Conservation (phyloP, 306 rosid species). For the Dryas drummondii region DNA sequence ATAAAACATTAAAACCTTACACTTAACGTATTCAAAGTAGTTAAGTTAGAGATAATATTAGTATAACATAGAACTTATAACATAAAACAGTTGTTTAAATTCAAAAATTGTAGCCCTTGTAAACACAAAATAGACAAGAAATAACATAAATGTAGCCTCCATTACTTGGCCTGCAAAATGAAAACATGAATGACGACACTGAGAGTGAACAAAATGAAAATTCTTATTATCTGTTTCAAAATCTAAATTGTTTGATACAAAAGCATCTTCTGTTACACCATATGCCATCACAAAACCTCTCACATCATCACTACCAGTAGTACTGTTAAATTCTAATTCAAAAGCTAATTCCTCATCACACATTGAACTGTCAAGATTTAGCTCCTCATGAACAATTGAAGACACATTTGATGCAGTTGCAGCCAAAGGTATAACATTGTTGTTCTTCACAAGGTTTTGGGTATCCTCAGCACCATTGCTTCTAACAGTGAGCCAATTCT, state of each 20-base stretch:
- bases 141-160: not conserved
- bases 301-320: not conserved
- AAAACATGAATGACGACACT: constrained; percentile 5
- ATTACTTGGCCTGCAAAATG: not conserved
- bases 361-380: not conserved
- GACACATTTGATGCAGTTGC: not conserved
- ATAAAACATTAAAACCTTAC: too few species aligned
- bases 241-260: constrained; percentile 19
- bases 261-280: constrained; percentile 18
- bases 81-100: not conserved
- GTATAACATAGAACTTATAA: too few species aligned
- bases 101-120: not conserved
- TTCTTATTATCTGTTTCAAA: constrained; percentile 13
- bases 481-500: constrained; percentile 48
- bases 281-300: constrained; percentile 13
- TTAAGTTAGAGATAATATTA: too few species aligned
- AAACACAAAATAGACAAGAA: not conserved
- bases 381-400: constrained; percentile 15
- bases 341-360: constrained; percentile 29
- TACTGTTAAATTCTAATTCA: constrained; percentile 5
- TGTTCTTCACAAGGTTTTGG: not conserved
- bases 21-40: too few species aligned
- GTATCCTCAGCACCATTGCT: constrained; percentile 19
- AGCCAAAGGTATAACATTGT: constrained; percentile 4
- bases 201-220: constrained; percentile 5